phyloP scores from a whole-genome alignment of 1,284 basidiomycete species.

The Agroathelia rolfsii region DNA sequence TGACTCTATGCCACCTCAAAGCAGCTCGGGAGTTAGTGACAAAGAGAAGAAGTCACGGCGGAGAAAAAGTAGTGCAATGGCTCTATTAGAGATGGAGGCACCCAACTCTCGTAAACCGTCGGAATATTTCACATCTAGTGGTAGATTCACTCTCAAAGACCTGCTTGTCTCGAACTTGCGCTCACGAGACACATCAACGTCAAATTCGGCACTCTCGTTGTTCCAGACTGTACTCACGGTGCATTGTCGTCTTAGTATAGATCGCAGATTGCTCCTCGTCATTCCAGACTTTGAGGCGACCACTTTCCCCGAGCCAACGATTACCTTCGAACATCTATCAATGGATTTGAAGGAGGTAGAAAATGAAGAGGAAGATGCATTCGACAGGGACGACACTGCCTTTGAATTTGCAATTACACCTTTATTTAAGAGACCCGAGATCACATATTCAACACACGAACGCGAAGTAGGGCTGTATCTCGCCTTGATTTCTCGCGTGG shows the following conservation, averaged over 20 bases:
- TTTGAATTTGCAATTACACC: conserved; percentile 20
- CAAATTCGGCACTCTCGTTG: conserved; percentile 71
- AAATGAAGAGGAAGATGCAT: conserved; percentile 56
- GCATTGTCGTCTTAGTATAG: conserved; percentile 59
- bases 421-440: conserved; percentile 54
- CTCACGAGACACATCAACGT: conserved; percentile 53
- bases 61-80: conserved; percentile 79
- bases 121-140: conserved; percentile 78
- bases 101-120: conserved; percentile 57
- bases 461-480: conserved; percentile 78
- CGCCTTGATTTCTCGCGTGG: conserved; percentile 68
- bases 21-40: conserved; percentile 22
- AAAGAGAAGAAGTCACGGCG: conserved; percentile 39
- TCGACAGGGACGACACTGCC: conserved; percentile 28
- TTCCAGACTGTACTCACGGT: conserved; percentile 64
- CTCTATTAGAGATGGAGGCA: conserved; percentile 74
- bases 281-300: conserved; percentile 65
- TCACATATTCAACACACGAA: conserved; percentile 68
- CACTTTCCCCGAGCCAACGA: conserved; percentile 52
- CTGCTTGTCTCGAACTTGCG: conserved; percentile 71
- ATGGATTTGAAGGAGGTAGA: conserved; percentile 19
- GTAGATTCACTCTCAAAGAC: conserved; percentile 85
- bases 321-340: conserved; percentile 11
- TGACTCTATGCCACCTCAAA: conserved; percentile 24
- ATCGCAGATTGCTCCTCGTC: conserved; percentile 60